These are phyloP conservation scores for Collybia mongolica DNA, from an alignment of 768 basidiomycete genomes.

Conservation along the genomic window DNA sequence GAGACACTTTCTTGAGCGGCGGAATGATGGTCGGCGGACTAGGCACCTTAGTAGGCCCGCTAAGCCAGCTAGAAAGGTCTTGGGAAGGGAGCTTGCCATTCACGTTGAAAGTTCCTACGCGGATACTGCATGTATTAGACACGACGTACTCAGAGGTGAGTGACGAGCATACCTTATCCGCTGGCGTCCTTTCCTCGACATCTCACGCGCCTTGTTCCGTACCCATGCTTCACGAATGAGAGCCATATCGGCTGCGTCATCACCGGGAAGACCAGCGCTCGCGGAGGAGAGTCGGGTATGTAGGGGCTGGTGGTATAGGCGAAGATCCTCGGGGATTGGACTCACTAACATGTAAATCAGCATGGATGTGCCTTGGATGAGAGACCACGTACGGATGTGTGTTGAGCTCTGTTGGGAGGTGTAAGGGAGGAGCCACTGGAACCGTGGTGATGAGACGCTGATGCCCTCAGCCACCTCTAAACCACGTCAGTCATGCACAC, in stretches of 20 bases:
- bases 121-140: conserved; percentile 28
- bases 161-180: conserved; percentile 21
- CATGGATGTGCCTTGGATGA: background rate
- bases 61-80: conserved; percentile 68
- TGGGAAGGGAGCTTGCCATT: conserved; percentile 76
- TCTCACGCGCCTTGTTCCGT: conserved; percentile 37
- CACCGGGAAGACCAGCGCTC: conserved; percentile 58
- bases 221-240: conserved; percentile 69
- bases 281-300: conserved; percentile 56
- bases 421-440: conserved; percentile 48
- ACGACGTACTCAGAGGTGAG: too few species aligned
- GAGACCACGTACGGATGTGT: conserved; percentile 7
- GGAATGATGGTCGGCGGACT: conserved; percentile 23
- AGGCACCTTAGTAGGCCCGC: conserved; percentile 19
- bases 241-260: conserved; percentile 58
- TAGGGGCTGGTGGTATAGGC: conserved; percentile 45
- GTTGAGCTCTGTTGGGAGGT: conserved; percentile 19
- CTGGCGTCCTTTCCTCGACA: conserved; percentile 28
- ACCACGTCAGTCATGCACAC: conserved; percentile 8
- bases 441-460: conserved; percentile 31
- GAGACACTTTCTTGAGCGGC: conserved; percentile 32
- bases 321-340: conserved; percentile 52
- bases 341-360: conserved; percentile 30
- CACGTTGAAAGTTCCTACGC: conserved; percentile 83
- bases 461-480: conserved; percentile 19